A percentile compares a stretch with the other conserved stretches of the same genome.
phyloP scores from a whole-genome alignment of 1,284 basidiomycete genomes.

The Pseudozyma sp. region DNA sequence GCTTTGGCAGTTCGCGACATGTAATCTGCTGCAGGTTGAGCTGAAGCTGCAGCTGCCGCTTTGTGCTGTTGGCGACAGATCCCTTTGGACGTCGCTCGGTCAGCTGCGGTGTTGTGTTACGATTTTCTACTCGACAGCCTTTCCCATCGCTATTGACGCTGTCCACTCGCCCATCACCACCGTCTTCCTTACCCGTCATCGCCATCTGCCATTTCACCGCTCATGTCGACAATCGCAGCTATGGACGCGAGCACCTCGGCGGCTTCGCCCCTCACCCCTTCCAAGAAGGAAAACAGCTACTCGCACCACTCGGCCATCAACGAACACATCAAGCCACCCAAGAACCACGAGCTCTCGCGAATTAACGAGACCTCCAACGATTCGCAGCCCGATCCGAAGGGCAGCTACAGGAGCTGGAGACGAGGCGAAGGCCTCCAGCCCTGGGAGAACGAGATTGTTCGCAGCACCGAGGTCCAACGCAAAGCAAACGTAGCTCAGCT shows the following conservation, averaged over 20 bases:
- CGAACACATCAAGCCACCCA: constrained; percentile 33
- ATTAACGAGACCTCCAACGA: constrained; percentile 36
- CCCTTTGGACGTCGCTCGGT: neutral
- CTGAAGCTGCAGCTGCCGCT: constrained; percentile 21
- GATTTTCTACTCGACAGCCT: neutral
- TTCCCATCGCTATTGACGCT: neutral
- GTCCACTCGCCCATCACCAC: neutral
- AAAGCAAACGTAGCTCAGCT: constrained; percentile 68
- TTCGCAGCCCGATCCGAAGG: constrained; percentile 52
- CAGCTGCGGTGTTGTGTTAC: neutral
- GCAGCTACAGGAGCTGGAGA: constrained; percentile 59
- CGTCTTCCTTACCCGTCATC: neutral
- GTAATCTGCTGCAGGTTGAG: constrained; percentile 13
- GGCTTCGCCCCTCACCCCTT: constrained; percentile 37
- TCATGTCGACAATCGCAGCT: constrained; percentile 34
- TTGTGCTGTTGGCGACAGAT: neutral
- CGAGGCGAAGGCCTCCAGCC: constrained; percentile 60
- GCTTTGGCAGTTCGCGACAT: constrained; percentile 20
- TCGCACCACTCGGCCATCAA: constrained; percentile 27
- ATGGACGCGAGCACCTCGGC: constrained; percentile 27
- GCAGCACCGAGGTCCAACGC: constrained; percentile 61
- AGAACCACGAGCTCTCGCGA: constrained; percentile 26
- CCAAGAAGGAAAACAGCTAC: constrained; percentile 45
- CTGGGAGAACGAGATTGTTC: constrained; percentile 64
- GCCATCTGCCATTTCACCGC: neutral